Conservation (phyloP, 805 yeast species). For the Candida berthetii region DNA sequence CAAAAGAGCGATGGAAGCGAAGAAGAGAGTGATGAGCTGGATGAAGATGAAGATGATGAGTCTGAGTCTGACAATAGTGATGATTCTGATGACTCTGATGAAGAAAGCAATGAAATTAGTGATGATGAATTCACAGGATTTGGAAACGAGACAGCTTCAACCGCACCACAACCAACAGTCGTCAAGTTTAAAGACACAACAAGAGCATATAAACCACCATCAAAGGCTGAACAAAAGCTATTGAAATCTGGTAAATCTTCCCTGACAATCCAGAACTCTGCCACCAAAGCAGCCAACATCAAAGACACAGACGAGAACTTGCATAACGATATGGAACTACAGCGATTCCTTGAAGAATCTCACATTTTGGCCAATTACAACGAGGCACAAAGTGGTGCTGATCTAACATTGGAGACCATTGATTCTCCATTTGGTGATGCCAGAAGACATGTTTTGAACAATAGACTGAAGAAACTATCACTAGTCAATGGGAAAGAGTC, state of each 20-base stretch:
- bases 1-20: constrained; percentile 17
- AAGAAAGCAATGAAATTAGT: constrained; percentile 8
- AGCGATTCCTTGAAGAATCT: constrained; percentile 64
- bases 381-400: constrained; percentile 44
- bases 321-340: constrained; percentile 67
- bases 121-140: constrained; percentile 5
- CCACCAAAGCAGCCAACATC: not conserved
- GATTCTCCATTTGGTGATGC: constrained; percentile 57
- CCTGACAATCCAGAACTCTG: constrained; percentile 24
- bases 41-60: constrained; percentile 20
- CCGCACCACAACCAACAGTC: constrained; percentile 11
- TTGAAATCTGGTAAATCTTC: constrained; percentile 49
- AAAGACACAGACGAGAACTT: constrained; percentile 43
- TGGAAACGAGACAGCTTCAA: constrained; percentile 4
- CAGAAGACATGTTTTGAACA: constrained; percentile 55
- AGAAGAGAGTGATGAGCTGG: constrained; percentile 12
- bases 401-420: constrained; percentile 54
- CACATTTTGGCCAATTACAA: constrained; percentile 46
- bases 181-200: constrained; percentile 35
- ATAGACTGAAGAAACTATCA: constrained; percentile 46
- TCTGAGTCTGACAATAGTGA: constrained; percentile 12
- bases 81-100: constrained; percentile 13
- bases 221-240: constrained; percentile 44
- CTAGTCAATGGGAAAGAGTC: constrained; percentile 33
- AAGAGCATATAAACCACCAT: constrained; percentile 21